Base-by-base conservation (phyloP, 2,329 filamentous ascomycete genomes). In the Fusarium anguioides region DNA sequence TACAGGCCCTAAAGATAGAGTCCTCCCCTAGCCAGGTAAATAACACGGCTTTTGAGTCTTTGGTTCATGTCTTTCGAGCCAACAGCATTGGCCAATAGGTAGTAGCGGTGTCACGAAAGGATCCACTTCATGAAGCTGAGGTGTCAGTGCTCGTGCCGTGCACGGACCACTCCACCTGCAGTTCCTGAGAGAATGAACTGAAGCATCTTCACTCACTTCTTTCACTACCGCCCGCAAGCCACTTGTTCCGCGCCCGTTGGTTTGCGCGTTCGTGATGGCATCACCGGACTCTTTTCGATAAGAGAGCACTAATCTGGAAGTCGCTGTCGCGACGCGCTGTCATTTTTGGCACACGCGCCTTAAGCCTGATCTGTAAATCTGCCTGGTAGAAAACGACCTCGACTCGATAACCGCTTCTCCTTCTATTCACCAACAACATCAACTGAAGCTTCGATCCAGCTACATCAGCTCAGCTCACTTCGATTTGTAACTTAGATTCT, bases 221-320 rank as follows among this genome's bases (percentile, higher is more conserved):
- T 65, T 49, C 49, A 56, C 49, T 49, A 48, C 39, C 45, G n/a
- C 31, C 39, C 45, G n/a, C 31, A 59, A 41, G 42, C 17, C 45
- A 41, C 23, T 11, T 29, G 45, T 36, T 46, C 36, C 29, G 40
- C 35, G 42, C 40, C 47, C 45, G 26, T 39, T 23, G 45, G 52
- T 24, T 61, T 31, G 33, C 29, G 31, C 35, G 35, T 31, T 42
- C 59, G 29, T 46, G 44, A 68, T 68, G 66, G 48, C 56, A 49
- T 69, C 66, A 48, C 24, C 39, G 20, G 14, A 36, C 14, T 29
- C 36, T 50, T 46, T 45, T 31, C 23, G 35, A 58, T 63, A 63
- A 42, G 20, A 20, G 36, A 49, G 15, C 12, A 35, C 33, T 33
- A 31, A 58, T 41, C 27, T 18, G 50, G 48, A 39, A 41, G 42